Conservation (phyloP, 495 filamentous ascomycete species). For the Pyrenula aspistea region DNA sequence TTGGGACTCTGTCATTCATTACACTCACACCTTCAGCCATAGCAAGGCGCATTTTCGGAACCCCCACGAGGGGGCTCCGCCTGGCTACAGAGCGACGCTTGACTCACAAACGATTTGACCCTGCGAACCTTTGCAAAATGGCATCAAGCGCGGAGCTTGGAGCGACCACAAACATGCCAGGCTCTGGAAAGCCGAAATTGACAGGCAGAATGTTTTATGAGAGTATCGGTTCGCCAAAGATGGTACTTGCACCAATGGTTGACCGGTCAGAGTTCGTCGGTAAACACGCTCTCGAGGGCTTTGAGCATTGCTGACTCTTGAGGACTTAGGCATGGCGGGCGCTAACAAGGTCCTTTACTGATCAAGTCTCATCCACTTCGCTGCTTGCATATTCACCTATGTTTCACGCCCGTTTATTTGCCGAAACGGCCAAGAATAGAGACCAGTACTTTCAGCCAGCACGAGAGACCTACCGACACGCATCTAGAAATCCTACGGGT, state of each 20-base stretch:
- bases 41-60: not conserved
- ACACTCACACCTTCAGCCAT: too few species aligned
- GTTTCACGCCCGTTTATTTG: constrained; percentile 82
- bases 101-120: not conserved
- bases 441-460: constrained; percentile 64
- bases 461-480: constrained; percentile 20
- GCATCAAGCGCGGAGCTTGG: not conserved
- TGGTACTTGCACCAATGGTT: constrained; percentile 93
- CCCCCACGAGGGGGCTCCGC: not conserved
- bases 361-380: constrained; percentile 39
- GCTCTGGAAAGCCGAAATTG: constrained; percentile 37
- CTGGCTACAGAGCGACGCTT: not conserved
- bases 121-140: not conserved
- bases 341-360: constrained; percentile 81
- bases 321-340: constrained; percentile 89
- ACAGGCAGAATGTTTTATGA: constrained; percentile 84
- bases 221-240: constrained; percentile 81
- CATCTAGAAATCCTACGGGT: constrained; percentile 11
- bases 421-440: constrained; percentile 62
- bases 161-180: not conserved
- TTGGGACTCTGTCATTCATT: too few species aligned
- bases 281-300: constrained; percentile 6
- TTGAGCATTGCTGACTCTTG: constrained; percentile 8
- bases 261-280: constrained; percentile 94
- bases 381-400: constrained; percentile 86